Base-by-base conservation (phyloP, 345 rosid genomes). In the Sisymbrium irio region DNA sequence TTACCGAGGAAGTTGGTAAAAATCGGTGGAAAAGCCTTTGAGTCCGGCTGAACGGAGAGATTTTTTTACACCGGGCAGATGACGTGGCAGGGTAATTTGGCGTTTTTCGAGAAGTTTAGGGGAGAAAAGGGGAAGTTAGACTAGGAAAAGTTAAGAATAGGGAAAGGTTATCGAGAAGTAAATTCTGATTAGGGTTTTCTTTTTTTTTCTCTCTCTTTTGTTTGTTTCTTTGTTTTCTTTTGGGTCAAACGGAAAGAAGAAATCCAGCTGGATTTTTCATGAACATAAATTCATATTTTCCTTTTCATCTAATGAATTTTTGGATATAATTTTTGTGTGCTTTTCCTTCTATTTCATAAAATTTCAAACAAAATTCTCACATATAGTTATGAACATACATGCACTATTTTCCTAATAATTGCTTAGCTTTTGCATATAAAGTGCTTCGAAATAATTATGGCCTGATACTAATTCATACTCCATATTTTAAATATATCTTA, bases 1-100 rank as follows among this genome's bases (percentile, higher is more conserved):
- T 78, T 74, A 81, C 75, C 11, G 81, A 56, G 78, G 78, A 77
- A 69, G 66, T 36, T 32, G 37, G 35, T 39, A 3, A 2, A 2
- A 6, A 13, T 11, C 18, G 22, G 66, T 45, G 40, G 35, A 9
- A 53, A 3, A 53, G 49, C 10, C 33, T 62, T 70, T 6, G 14
- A 9, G 18, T 14, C 58, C 65, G 71, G 58, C n/a, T 73, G 72
- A 66, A n/a, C 62, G 67, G 78, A 17, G 67, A 67, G 37, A n/a
- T n/a, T 0, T 11, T 42, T n/a, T 44, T 17, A 9, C 3, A 9
- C 42, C 64, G 62, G 59, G 20, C 2, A 11, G 51, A 54, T 62
- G 79, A 69, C 64, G 76, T 70, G 60, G 71, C 55, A 20, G 40
- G 12, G 15, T 25, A 9, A 2, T 76, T 35, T 54, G 59, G 44